Base-by-base conservation (phyloP, 2,329 filamentous ascomycete genomes). In the Nigrospora sphaerica region DNA sequence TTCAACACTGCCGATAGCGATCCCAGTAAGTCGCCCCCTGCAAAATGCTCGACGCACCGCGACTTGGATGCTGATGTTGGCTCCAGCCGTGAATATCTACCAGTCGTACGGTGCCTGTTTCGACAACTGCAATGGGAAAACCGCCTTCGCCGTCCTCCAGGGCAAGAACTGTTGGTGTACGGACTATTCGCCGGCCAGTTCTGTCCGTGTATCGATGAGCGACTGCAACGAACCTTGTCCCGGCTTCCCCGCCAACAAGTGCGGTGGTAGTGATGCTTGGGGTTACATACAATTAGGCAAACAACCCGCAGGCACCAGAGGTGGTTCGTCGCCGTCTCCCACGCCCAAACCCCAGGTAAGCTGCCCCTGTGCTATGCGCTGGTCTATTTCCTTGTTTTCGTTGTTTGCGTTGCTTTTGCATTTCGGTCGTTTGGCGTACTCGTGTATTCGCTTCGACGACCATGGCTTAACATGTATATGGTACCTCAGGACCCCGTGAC, bases 91-190 rank as follows among this genome's bases (percentile, higher is more conserved):
- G 32, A 77, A 72, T 50, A 75, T 73, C 52, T 84, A 66, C 50
- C 84, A 89, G 61, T 86, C 85, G 17, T 81, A 88, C 54, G 86
- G 86, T 31, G 73, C 81, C 12, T 92, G 87, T 60, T 66, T 71
- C 42, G 67, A 77, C 42, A 73, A 73, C 42, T 92, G 87, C 65
- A 56, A 64, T 23, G 57, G 60, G 17, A 54, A 71, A 14, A 86
- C 73, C 52, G 85, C 86, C 35, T 87, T 83, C 51, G 85, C 84
- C 52, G 71, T 92, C 41, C 69, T 90, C 1, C 77, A 88, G 55
- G 73, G 66, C 14, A 69, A 78, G 32, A 64, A 73, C 44, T 92
- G 87, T 61, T 92, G 85, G 85, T 92, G 87, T 62, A 83, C 84
- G 34, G 76, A 89, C 60, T 82, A 82, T 56, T 72, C 73, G 2